Evolutionary conservation across 257 asterid species (phyloP).

Genomic region (Gardenia jasminoides): DNA sequence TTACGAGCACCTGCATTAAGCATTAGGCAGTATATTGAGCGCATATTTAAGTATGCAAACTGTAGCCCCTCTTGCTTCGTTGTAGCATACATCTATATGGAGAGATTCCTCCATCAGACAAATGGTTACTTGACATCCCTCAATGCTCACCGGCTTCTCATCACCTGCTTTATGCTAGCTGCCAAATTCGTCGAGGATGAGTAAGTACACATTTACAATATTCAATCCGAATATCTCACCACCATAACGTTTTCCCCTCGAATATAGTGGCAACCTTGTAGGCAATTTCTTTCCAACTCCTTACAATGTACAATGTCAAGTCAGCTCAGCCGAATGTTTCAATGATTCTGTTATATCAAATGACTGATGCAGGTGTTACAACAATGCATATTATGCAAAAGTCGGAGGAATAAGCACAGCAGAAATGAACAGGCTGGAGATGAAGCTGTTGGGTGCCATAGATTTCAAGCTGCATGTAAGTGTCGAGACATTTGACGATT

Average conservation of each 20-base stretch:
- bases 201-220: slow-evolving; percentile 17
- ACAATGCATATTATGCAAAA: slow-evolving; percentile 43
- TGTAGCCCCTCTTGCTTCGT: slow-evolving; percentile 46
- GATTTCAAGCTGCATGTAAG: slow-evolving; percentile 35
- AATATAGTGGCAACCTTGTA: background rate
- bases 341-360: background rate
- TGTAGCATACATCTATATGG: slow-evolving; percentile 42
- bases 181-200: slow-evolving; percentile 41
- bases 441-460: slow-evolving; percentile 30
- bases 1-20: slow-evolving; percentile 38
- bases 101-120: slow-evolving; percentile 29
- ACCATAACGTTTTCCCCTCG: background rate
- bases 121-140: slow-evolving; percentile 32
- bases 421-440: slow-evolving; percentile 46
- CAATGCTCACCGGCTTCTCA: slow-evolving; percentile 41
- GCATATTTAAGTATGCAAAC: slow-evolving; percentile 42
- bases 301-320: background rate
- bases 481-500: slow-evolving; percentile 28
- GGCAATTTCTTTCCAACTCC: background rate
- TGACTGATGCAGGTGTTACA: slow-evolving; percentile 36
- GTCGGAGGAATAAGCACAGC: slow-evolving; percentile 41
- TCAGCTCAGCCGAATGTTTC: background rate
- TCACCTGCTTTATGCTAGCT: slow-evolving; percentile 37
- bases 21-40: slow-evolving; percentile 36
- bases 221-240: background rate